Percentiles rank a stretch among this genome's conserved stretches.
These are phyloP conservation scores for Themeda triandra DNA, from an alignment of 176 grass and related monocot genomes.

Conservation along the genomic window DNA sequence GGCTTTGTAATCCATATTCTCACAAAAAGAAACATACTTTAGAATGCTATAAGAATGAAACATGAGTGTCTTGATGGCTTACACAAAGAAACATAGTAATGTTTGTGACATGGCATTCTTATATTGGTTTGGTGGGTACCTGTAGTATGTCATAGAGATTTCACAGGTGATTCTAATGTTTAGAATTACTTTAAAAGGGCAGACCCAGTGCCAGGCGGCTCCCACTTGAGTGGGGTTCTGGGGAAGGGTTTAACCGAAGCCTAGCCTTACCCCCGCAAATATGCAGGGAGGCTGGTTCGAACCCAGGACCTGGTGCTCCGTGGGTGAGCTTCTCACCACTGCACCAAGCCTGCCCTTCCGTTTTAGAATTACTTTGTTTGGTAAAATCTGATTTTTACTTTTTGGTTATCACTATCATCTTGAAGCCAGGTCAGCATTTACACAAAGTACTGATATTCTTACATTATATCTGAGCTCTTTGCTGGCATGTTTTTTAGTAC, in stretches of 20 bases:
- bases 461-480: slow-evolving; percentile 22
- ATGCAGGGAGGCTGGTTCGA: no score
- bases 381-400: neutral
- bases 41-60: slow-evolving; percentile 13
- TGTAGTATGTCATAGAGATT: neutral
- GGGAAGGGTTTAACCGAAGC: no score
- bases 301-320: no score
- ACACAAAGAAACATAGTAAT: neutral
- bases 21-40: neutral
- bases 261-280: no score
- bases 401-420: neutral
- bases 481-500: slow-evolving; percentile 23
- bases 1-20: neutral
- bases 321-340: no score
- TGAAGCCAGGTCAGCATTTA: slow-evolving; percentile 11
- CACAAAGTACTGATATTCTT: neutral
- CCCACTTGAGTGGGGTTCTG: no score
- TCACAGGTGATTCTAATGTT: no score
- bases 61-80: neutral
- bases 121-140: neutral
- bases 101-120: neutral
- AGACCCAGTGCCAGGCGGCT: no score
- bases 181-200: slow-evolving; percentile 17
- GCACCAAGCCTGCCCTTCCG: no score
- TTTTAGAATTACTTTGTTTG: slow-evolving; percentile 15